Conservation (phyloP, 2,329 filamentous ascomycete genomes). For the Cordyceps cicadae region DNA sequence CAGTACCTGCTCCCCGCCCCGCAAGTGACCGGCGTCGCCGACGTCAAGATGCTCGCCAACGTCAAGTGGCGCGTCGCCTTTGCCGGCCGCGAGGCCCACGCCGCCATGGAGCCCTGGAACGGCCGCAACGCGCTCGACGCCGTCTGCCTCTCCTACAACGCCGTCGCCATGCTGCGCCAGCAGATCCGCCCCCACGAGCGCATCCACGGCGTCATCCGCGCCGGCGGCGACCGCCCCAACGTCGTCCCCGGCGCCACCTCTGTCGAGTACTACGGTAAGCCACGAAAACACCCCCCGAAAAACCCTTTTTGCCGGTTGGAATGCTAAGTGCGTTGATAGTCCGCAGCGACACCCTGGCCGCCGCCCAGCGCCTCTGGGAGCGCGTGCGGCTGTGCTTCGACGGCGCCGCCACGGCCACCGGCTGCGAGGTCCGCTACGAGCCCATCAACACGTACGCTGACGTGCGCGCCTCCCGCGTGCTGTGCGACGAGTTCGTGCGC, state of each 20-base stretch:
- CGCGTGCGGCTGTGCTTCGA: conserved; percentile 25
- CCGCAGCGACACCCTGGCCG: conserved; percentile 23
- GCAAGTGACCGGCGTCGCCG: conserved; percentile 18
- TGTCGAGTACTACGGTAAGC: conserved; percentile 29
- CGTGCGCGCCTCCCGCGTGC: conserved; percentile 32
- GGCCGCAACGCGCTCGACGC: conserved; percentile 44
- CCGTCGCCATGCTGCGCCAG: conserved; percentile 39
- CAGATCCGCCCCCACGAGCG: conserved; percentile 40
- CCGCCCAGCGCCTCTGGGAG: conserved; percentile 18
- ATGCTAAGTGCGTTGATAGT: conserved; percentile 13
- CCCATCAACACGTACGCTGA: conserved; percentile 30
- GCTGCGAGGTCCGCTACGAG: conserved; percentile 15
- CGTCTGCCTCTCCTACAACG: conserved; percentile 31
- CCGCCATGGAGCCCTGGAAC: conserved; percentile 39
- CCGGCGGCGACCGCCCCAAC: conserved; percentile 32
- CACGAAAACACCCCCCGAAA: no score
- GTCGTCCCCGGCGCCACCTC: conserved; percentile 33
- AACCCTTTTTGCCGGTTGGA: conserved; percentile 11
- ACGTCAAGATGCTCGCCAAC: conserved; percentile 21
- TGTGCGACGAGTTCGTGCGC: conserved; percentile 31
- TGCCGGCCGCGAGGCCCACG: conserved; percentile 37
- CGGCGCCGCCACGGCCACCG: conserved; percentile 21
- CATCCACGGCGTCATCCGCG: conserved; percentile 40
- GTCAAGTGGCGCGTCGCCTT: conserved; percentile 27
- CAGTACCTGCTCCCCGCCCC: conserved; percentile 8